Conservation (phyloP, 2,329 filamentous ascomycete species). For the Pseudogymnoascus sp. region DNA sequence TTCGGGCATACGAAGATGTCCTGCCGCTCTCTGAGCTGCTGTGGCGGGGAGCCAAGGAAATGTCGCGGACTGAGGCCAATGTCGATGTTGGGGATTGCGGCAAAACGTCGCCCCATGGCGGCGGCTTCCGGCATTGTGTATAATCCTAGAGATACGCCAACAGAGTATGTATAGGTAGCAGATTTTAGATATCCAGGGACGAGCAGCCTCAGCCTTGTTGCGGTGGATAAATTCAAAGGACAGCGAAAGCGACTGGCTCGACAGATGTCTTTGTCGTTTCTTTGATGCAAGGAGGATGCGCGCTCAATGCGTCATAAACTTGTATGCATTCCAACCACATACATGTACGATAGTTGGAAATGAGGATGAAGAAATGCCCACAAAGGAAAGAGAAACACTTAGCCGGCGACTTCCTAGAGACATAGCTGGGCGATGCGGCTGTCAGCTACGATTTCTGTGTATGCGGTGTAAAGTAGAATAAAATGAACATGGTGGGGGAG, state of each 20-base stretch:
- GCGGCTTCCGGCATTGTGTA: background rate
- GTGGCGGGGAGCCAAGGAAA: slow-evolving; percentile 19
- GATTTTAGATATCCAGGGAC: background rate
- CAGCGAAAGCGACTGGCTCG: background rate
- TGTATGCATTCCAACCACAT: background rate
- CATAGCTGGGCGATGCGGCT: background rate
- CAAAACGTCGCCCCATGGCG: background rate
- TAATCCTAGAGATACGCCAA: background rate
- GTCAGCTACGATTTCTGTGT: background rate
- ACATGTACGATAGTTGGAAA: background rate
- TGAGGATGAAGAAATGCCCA: background rate
- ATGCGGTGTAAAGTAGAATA: background rate
- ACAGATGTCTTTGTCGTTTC: background rate
- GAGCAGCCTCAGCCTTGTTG: background rate
- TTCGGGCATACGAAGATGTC: slow-evolving; percentile 17
- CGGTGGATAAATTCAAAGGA: background rate
- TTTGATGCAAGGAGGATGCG: background rate
- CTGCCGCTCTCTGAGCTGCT: slow-evolving; percentile 19
- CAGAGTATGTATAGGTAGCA: background rate
- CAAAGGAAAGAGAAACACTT: background rate
- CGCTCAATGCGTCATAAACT: slow-evolving; percentile 10
- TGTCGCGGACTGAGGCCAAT: slow-evolving; percentile 23
- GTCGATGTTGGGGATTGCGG: slow-evolving; percentile 8
- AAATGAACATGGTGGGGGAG: background rate
- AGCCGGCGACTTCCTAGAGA: background rate